Evolutionary conservation across 192 early-diverging fungal species (phyloP).

Genomic region (Umbelopsis vinacea): DNA sequence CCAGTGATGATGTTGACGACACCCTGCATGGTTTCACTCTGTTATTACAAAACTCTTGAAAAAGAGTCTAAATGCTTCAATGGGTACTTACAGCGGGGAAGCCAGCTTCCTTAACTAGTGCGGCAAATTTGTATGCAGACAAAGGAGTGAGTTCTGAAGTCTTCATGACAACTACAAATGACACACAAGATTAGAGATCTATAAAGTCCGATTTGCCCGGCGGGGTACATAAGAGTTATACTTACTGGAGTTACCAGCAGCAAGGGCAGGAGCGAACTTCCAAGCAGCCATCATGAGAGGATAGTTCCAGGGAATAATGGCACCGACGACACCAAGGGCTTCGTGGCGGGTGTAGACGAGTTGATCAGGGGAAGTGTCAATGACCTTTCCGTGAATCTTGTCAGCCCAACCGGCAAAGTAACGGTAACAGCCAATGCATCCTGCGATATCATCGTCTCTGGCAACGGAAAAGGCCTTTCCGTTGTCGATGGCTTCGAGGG

Average conservation of each 20-base stretch:
- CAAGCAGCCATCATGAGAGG: constrained; percentile 68
- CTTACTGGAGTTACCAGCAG: constrained; percentile 67
- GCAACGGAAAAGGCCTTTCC: constrained; percentile 76
- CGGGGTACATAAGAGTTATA: background rate
- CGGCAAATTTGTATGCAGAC: constrained; percentile 64
- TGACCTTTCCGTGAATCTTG: constrained; percentile 63
- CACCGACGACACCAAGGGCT: constrained; percentile 75
- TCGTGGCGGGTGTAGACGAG: constrained; percentile 59
- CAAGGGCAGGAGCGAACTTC: constrained; percentile 85
- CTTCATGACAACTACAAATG: constrained; percentile 70
- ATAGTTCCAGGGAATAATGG: constrained; percentile 80
- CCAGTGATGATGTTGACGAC: constrained; percentile 88
- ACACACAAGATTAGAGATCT: background rate
- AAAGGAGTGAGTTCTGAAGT: constrained; percentile 71
- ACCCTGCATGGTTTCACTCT: constrained; percentile 42
- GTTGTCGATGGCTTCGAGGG: constrained; percentile 75
- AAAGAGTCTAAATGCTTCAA: background rate
- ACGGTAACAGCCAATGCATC: constrained; percentile 69
- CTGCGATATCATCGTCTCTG: constrained; percentile 64
- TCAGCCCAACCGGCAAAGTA: constrained; percentile 79
- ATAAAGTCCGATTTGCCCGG: background rate
- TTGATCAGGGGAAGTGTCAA: constrained; percentile 50
- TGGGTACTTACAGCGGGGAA: constrained; percentile 58
- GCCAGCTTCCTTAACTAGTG: constrained; percentile 71
- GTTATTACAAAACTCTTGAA: background rate